These are phyloP conservation scores for Termitomyces titanicus DNA, from an alignment of 768 basidiomycete species.

Conservation along the genomic window DNA sequence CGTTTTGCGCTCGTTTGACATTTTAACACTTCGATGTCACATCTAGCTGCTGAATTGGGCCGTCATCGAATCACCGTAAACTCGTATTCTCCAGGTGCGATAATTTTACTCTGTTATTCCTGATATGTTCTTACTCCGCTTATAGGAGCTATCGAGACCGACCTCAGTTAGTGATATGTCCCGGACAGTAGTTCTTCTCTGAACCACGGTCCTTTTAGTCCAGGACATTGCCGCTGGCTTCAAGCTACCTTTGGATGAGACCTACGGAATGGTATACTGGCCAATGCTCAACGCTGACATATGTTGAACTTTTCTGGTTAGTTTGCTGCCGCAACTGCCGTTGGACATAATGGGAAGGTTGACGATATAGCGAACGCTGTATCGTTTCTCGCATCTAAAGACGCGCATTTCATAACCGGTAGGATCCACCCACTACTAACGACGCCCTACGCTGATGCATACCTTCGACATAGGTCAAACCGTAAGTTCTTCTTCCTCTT, in stretches of 20 bases:
- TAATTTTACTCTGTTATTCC: neutral
- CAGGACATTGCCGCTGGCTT: neutral
- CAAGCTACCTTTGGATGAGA: neutral
- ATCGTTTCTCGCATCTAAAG: conserved; percentile 18
- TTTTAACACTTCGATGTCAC: neutral
- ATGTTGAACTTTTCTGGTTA: neutral
- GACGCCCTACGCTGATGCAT: too few relatives aligned
- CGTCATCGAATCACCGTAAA: conserved; percentile 27
- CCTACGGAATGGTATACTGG: neutral
- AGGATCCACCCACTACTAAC: neutral
- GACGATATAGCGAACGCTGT: conserved; percentile 16
- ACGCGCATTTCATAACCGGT: conserved; percentile 18
- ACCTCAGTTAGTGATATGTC: neutral
- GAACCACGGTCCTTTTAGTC: neutral
- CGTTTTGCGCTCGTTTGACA: neutral
- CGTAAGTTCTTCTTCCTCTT: too few relatives aligned
- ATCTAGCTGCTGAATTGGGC: conserved; percentile 19
- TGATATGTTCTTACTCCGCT: neutral
- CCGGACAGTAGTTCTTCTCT: neutral
- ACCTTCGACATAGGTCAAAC: too few relatives aligned
- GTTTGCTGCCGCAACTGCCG: neutral
- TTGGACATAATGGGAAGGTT: conserved; percentile 5
- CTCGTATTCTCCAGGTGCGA: conserved; percentile 23
- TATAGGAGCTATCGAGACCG: conserved; percentile 6
- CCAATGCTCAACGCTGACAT: neutral